phyloP scores from a whole-genome alignment of 805 yeast genomes.

The Suhomyces kilbournensis region DNA sequence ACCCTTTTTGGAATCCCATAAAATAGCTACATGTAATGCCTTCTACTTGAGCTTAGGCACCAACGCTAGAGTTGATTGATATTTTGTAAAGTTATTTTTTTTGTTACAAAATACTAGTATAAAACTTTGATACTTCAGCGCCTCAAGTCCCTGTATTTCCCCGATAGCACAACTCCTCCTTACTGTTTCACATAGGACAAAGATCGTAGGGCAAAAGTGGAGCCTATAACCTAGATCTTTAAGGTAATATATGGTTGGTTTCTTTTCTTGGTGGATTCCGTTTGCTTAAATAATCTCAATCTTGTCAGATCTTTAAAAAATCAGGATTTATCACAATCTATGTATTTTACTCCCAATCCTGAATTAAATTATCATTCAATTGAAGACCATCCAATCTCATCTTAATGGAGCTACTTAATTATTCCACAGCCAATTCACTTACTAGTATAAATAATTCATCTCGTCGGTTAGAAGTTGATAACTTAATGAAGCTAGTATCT shows the following conservation, averaged over 20 bases:
- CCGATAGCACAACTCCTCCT: constrained; percentile 1
- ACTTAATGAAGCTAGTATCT: constrained; percentile 1
- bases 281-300: constrained; percentile 3
- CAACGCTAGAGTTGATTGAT: background rate
- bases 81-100: constrained; percentile 1
- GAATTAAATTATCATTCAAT: background rate
- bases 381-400: background rate
- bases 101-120: constrained; percentile 3
- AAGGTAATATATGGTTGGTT: background rate
- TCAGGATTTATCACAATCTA: background rate
- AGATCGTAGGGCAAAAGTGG: background rate
- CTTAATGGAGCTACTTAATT: constrained; percentile 6
- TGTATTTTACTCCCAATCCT: background rate
- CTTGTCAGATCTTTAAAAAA: constrained; percentile 5
- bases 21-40: background rate
- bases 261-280: background rate
- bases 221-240: constrained; percentile 2
- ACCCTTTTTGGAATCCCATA: background rate
- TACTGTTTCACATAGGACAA: constrained; percentile 3
- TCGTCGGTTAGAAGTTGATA: constrained; percentile 2
- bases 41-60: background rate
- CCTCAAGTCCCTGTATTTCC: constrained; percentile 1
- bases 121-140: constrained; percentile 7
- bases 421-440: background rate
- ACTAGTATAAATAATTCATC: background rate